Evolutionary conservation across 2,329 filamentous ascomycete species (phyloP), one percentile per base, ranked within the genome.

Genomic region (Colletotrichum horii): DNA sequence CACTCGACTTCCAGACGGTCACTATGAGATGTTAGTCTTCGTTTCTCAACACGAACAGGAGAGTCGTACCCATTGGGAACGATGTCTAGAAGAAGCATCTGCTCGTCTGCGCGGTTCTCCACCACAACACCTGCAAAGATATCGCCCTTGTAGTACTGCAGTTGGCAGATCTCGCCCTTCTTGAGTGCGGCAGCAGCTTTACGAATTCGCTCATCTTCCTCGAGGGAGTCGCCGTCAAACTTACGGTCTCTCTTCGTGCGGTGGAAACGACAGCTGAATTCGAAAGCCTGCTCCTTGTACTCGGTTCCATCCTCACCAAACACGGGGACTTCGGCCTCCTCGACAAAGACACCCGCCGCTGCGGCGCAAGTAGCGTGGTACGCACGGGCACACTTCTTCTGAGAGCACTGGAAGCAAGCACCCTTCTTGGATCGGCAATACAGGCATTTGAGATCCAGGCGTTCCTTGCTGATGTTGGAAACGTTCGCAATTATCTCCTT

Each of bases 331-430:
- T 95, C 92, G 34, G 95, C 95, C 80, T 95, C 92, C 82, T 99
- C 96, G 65, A 98, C 93, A 82, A 98, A 94, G 3, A 98, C 96
- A 72, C 97, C 97, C 43, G 96, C 96, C 26, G 96, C 93, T 9
- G 96, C 94, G 4, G 97, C 97, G 83, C 97, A 99, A 2, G 96
- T 98, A 19, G 96, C 95, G 83, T 99, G 97, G 84, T 98, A 99
- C 11, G 96, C 94, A 78, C 97, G 90, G 6, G 95, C 94, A 81
- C 97, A 99, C 83, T 98, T 98, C 87, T 96, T 96, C 79, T 95
- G 94, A 1, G 95, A 97, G 85, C 97, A 99, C 84, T 98, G 96
- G 86, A 99, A 97, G 85, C 96, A 98, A 19, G 95, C 95, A n/a
- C 97, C 97, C 73, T 94, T 94, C 84, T 97, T 97, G 36, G 96